Conservation (phyloP, 208 protist species). For the Trypanosoma scelopori region DNA sequence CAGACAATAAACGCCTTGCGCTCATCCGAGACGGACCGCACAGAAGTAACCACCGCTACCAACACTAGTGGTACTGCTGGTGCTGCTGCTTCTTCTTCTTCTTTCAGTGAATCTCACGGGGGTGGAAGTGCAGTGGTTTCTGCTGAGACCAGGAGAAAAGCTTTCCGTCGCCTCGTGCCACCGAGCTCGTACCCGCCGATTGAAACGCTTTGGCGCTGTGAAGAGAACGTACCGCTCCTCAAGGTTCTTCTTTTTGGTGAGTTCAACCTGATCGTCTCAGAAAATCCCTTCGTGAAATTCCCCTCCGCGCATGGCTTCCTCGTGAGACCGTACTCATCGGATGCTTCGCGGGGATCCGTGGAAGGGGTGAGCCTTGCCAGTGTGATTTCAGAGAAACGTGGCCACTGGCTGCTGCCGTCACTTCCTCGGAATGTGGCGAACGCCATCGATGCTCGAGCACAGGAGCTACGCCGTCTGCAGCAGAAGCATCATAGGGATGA, state of each 20-base stretch:
- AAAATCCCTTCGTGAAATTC: conserved; percentile 83
- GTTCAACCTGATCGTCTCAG: conserved; percentile 81
- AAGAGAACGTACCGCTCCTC: conserved; percentile 75
- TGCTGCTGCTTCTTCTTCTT: not conserved
- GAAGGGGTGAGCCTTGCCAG: conserved; percentile 55
- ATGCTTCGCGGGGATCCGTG: conserved; percentile 5
- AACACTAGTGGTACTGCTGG: not conserved
- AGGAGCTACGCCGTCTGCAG: conserved; percentile 73
- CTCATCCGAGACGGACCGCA: not conserved
- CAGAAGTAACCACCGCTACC: not conserved
- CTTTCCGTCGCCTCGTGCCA: not conserved
- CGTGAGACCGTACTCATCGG: conserved; percentile 51
- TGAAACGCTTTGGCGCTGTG: conserved; percentile 71
- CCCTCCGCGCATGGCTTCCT: conserved; percentile 66
- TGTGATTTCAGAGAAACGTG: conserved; percentile 70
- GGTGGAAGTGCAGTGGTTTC: too few relatives aligned
- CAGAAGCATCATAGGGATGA: conserved; percentile 83
- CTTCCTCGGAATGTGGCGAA: conserved; percentile 49
- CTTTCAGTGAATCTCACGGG: too few relatives aligned
- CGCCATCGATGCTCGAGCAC: conserved; percentile 59
- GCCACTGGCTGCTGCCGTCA: conserved; percentile 50
- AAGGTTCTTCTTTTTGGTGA: conserved; percentile 86
- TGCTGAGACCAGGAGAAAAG: not conserved
- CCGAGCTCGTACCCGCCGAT: conserved; percentile 62
- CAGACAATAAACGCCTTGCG: conserved; percentile 20